Base-by-base conservation (phyloP, 192 early-diverging fungal species). In the Podila epicladia region DNA sequence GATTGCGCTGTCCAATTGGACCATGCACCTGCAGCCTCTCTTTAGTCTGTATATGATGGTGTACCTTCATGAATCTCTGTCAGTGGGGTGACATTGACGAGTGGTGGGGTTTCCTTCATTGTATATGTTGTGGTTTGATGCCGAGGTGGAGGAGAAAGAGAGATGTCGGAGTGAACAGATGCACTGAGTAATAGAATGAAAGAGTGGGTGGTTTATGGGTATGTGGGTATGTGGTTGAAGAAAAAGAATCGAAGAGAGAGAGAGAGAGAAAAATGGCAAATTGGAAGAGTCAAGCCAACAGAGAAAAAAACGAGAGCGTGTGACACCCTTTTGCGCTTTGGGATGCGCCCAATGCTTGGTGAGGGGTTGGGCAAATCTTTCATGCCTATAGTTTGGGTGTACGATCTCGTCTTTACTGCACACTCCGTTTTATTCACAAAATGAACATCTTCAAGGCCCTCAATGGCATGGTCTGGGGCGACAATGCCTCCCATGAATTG, bases 391-490 rank as follows among this genome's bases (percentile, higher is more conserved):
- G 41, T 45, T 12, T 12, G 8, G 11, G 0, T 45, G 12, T 2
- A 45, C 41, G 41, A 45, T 45, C 41, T 45, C 4, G 41, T 2
- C 41, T 12, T 17, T 17, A 2, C 41, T 15, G 41, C 13, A 13
- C 41, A 13, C 41, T 57, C 32, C 29, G n/a, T 26, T 29, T 15
- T 31, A 55, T 17, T 2, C 35, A 17, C 26, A 58, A 9, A 20
- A 58, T 28, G 90, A 85, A 87, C 62, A 63, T 90, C 5, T 72
- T 94, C 49, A 85, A 83, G 69, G 82, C 90, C 60, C 76, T 94
- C 15, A 82, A 87, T 26, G 83, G 82, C 77, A 71, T 91, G 12
- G 85, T 93, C 31, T 93, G 86, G 84, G 91, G 92, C 71, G 57
- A 64, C 48, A 77, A 77, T 35, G 66, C 75, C 38, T 69, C 58